A percentile compares a stretch with the other conserved stretches of the same genome.
These are phyloP conservation scores for Trichomonascus vanleenenianus DNA, from an alignment of 805 yeast genomes.

Conservation along the genomic window DNA sequence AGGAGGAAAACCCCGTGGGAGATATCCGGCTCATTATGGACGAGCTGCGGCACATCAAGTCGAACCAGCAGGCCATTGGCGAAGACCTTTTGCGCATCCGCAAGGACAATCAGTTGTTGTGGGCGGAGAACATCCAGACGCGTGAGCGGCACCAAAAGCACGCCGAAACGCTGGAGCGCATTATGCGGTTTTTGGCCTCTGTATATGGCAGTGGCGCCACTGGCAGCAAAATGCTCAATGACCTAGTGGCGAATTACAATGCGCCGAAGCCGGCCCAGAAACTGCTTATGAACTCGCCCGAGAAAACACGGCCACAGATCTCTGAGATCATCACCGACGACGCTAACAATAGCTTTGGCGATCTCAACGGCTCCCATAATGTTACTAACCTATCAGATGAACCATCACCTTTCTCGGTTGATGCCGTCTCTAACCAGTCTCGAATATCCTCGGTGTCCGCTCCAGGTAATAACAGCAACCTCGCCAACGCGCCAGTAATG, in stretches of 20 bases:
- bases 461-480: too few relatives aligned
- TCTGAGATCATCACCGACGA: neutral
- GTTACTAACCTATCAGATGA: too few relatives aligned
- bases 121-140: conserved; percentile 82
- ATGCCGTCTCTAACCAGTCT: too few relatives aligned
- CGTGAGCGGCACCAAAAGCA: conserved; percentile 83
- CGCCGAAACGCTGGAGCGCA: conserved; percentile 80
- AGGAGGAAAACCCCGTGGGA: conserved; percentile 36
- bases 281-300: neutral
- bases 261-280: neutral
- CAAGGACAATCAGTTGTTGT: conserved; percentile 79
- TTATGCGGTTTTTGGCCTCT: conserved; percentile 78
- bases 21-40: conserved; percentile 43
- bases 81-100: conserved; percentile 79
- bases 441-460: too few relatives aligned
- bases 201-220: conserved; percentile 44
- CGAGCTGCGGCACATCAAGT: conserved; percentile 69
- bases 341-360: neutral
- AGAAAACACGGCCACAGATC: neutral
- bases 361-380: neutral
- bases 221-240: neutral
- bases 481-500: too few relatives aligned
- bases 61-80: conserved; percentile 70
- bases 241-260: neutral
- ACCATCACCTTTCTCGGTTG: too few relatives aligned